Evolutionary conservation across 2,329 filamentous ascomycete genomes (phyloP).

Genomic region (Penicillium sp.): DNA sequence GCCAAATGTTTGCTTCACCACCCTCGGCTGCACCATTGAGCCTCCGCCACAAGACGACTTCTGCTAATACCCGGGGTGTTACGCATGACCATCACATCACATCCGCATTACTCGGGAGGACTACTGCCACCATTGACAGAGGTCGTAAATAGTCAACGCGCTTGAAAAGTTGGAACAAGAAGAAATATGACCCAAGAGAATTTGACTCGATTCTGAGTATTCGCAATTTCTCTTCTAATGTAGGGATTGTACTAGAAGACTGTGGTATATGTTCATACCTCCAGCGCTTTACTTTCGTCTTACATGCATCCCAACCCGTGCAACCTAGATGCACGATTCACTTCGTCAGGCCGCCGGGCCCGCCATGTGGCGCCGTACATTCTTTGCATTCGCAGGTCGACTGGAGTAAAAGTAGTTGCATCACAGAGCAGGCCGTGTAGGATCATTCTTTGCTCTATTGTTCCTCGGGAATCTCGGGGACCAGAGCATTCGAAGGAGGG

Average conservation of each 20-base stretch:
- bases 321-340: background rate
- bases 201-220: no score
- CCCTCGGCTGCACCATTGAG: background rate
- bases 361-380: constrained; percentile 3
- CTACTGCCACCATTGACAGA: background rate
- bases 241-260: no score
- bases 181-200: background rate
- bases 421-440: background rate
- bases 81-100: constrained; percentile 9
- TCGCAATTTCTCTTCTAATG: no score
- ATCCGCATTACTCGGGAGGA: background rate
- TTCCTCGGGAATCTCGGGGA: constrained; percentile 7
- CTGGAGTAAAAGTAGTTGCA: background rate
- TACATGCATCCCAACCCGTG: background rate
- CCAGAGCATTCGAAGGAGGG: constrained; percentile 1
- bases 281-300: background rate
- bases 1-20: background rate
- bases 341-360: background rate
- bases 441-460: background rate
- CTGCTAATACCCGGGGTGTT: constrained; percentile 10
- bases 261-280: no score
- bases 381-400: background rate
- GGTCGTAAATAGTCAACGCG: background rate
- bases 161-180: background rate
- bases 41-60: background rate